Evolutionary conservation across 1,284 basidiomycete genomes (phyloP).

Genomic region (Boletus mariae): DNA sequence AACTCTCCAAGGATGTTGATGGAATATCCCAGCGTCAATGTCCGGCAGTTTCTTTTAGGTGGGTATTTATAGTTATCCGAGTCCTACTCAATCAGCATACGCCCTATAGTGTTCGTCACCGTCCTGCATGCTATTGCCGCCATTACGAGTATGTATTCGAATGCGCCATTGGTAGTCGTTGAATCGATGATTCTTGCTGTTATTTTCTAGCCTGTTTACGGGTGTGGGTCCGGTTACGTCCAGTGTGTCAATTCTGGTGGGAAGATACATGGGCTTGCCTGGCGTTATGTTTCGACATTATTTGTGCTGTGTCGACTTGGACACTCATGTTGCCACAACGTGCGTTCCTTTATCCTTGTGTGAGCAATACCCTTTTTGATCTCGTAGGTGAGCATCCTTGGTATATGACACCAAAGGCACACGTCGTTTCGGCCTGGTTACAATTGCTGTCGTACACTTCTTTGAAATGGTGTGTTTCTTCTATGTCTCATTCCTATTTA

Average conservation of each 20-base stretch:
- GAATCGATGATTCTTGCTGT: not conserved
- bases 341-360: constrained; percentile 5
- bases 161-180: not conserved
- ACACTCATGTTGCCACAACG: constrained; percentile 8
- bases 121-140: constrained; percentile 11
- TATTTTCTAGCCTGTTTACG: constrained; percentile 8
- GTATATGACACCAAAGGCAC: constrained; percentile 5
- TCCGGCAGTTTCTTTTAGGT: constrained; percentile 5
- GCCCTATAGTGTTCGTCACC: constrained; percentile 8
- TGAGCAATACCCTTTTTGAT: not conserved
- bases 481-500: not conserved
- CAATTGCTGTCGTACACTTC: constrained; percentile 10
- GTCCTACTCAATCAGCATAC: not conserved
- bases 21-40: not conserved
- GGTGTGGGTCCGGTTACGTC: constrained; percentile 11
- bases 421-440: constrained; percentile 15
- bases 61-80: not conserved
- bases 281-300: constrained; percentile 11
- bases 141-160: constrained; percentile 5
- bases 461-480: constrained; percentile 11
- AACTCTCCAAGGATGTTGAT: not conserved
- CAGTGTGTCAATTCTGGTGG: constrained; percentile 19
- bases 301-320: constrained; percentile 17
- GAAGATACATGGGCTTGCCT: constrained; percentile 17
- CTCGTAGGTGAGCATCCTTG: constrained; percentile 8